A percentile compares a stretch with the other conserved stretches of the same genome.
These are phyloP conservation scores for Escallonia rubra DNA, from an alignment of 129 eudicot species.

Conservation along the genomic window DNA sequence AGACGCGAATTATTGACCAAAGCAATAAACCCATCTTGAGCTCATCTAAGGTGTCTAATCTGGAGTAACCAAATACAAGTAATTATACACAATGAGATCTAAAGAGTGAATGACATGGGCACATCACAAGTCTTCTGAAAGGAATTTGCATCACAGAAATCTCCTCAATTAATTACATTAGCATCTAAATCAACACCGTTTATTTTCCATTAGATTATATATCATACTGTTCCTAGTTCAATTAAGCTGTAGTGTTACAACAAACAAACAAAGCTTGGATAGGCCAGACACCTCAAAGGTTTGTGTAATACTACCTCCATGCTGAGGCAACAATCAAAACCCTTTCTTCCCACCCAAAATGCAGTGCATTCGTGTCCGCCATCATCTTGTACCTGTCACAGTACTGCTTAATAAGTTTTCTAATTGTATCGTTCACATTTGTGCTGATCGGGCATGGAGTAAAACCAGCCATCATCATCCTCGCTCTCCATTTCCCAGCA, in stretches of 20 bases:
- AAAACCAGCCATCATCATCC: conserved; percentile 99
- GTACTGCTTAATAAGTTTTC: conserved; percentile 56
- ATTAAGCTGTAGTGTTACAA: neutral
- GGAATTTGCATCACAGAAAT: too few species aligned
- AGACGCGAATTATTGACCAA: too few species aligned
- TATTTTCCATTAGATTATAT: neutral
- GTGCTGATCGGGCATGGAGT: conserved; percentile 37
- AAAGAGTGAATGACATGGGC: too few species aligned
- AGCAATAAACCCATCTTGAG: too few species aligned
- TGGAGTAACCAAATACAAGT: too few species aligned
- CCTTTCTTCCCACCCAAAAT: conserved; percentile 91
- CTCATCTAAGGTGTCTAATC: too few species aligned
- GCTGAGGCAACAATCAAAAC: conserved; percentile 79
- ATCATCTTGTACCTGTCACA: conserved; percentile 65
- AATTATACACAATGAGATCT: too few species aligned
- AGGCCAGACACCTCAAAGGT: neutral
- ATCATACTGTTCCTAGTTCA: neutral
- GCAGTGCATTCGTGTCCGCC: conserved; percentile 61
- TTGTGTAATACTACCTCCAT: conserved; percentile 45
- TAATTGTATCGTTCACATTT: conserved; percentile 37
- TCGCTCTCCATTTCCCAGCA: conserved; percentile 92
- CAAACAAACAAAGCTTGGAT: neutral
- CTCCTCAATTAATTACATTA: neutral
- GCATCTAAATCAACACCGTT: neutral
- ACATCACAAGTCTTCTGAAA: too few species aligned